Conservation (phyloP, 2,329 filamentous ascomycete species). For the Anthostomella pinea region DNA sequence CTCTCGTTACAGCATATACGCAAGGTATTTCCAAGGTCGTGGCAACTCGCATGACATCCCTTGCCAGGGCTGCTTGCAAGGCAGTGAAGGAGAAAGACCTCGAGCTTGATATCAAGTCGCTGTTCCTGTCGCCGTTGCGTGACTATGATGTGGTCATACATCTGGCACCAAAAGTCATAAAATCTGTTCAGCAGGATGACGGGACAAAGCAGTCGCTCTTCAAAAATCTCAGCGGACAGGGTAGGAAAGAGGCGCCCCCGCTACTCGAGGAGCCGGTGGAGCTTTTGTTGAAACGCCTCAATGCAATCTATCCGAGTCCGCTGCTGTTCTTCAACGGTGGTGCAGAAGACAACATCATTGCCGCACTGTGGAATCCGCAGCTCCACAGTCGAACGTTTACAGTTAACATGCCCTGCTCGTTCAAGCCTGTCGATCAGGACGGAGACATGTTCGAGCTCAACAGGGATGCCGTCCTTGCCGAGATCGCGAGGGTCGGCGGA, state of each 20-base stretch:
- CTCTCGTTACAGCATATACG: constrained; percentile 83
- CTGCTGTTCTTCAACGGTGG: constrained; percentile 78
- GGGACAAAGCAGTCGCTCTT: constrained; percentile 51
- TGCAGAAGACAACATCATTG: constrained; percentile 53
- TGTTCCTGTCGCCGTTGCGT: constrained; percentile 70
- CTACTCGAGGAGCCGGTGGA: constrained; percentile 59
- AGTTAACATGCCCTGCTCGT: constrained; percentile 67
- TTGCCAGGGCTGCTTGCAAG: constrained; percentile 74
- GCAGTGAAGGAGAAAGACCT: constrained; percentile 53
- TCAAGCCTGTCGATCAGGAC: constrained; percentile 48
- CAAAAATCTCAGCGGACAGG: constrained; percentile 74
- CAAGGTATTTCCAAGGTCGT: constrained; percentile 75
- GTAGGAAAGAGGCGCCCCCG: constrained; percentile 35
- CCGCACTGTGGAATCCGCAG: constrained; percentile 57
- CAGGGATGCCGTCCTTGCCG: constrained; percentile 62
- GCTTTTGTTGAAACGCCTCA: constrained; percentile 66
- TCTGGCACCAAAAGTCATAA: constrained; percentile 56
- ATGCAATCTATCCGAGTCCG: constrained; percentile 62
- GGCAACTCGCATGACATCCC: constrained; percentile 75
- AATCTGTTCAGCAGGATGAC: constrained; percentile 37
- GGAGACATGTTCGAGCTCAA: constrained; percentile 60
- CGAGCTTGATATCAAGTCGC: constrained; percentile 50
- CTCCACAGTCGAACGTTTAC: constrained; percentile 61
- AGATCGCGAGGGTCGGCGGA: constrained; percentile 68
- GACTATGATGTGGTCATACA: constrained; percentile 89